Conservation (phyloP, 208 protist genomes). For the Trypanosoma vivax region DNA sequence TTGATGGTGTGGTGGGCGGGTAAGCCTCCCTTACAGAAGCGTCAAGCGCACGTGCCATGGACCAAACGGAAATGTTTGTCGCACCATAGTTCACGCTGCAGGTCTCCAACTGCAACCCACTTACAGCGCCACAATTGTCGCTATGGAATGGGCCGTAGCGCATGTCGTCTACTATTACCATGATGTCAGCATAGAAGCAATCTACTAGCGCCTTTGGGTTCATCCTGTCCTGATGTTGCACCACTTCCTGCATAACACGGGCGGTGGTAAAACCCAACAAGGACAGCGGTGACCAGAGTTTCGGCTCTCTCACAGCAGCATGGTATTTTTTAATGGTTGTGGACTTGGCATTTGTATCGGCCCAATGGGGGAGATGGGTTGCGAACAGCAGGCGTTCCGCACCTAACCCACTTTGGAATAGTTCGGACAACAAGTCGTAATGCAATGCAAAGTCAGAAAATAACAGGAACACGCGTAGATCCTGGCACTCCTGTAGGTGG, state of each 20-base stretch:
- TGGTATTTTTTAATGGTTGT: conserved; percentile 15
- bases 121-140: background rate
- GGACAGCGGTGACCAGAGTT: conserved; percentile 4
- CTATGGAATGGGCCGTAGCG: conserved; percentile 17
- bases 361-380: conserved; percentile 49
- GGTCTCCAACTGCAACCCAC: background rate
- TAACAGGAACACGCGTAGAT: conserved; percentile 17
- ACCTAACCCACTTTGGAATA: conserved; percentile 5
- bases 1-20: conserved; percentile 18
- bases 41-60: conserved; percentile 24
- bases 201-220: conserved; percentile 16
- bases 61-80: conserved; percentile 24
- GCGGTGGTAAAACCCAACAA: conserved; percentile 11
- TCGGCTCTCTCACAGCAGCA: background rate
- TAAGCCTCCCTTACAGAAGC: conserved; percentile 9
- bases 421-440: conserved; percentile 20
- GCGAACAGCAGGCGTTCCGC: conserved; percentile 26
- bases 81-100: conserved; percentile 45
- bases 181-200: conserved; percentile 14
- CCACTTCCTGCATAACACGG: conserved; percentile 4
- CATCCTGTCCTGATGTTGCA: conserved; percentile 10
- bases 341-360: conserved; percentile 12
- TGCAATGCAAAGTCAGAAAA: conserved; percentile 29
- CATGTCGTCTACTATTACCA: conserved; percentile 20
- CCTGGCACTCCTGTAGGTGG: conserved; percentile 12